A percentile compares a stretch with the other conserved stretches of the same genome.
phyloP scores from a whole-genome alignment of 2,329 filamentous ascomycete genomes.

The Epichloe glyceriae region DNA sequence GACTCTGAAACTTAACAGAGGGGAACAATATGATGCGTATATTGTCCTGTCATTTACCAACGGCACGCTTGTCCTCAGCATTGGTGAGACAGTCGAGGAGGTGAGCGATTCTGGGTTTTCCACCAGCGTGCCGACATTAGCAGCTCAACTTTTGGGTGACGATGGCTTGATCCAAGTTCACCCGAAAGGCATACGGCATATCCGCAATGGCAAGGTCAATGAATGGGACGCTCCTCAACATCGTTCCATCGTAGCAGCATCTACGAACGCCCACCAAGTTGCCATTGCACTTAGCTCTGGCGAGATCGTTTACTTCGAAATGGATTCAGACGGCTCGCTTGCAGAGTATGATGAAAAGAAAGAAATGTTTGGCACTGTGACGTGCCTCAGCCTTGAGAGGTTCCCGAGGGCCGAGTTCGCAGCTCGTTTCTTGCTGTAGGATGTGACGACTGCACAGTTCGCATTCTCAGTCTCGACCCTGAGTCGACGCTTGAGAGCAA shows the following conservation, averaged over 20 bases:
- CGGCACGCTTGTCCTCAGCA: slow-evolving; percentile 81
- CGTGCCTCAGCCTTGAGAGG: slow-evolving; percentile 82
- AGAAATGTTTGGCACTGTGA: slow-evolving; percentile 91
- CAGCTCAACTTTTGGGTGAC: slow-evolving; percentile 87
- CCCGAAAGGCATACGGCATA: slow-evolving; percentile 89
- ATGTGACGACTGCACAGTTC: slow-evolving; percentile 91
- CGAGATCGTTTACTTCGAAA: slow-evolving; percentile 96
- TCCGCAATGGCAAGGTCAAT: slow-evolving; percentile 65
- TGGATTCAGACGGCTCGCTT: slow-evolving; percentile 80
- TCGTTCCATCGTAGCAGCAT: slow-evolving; percentile 85
- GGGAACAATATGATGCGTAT: slow-evolving; percentile 82
- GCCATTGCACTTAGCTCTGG: slow-evolving; percentile 89
- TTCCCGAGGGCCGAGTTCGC: slow-evolving; percentile 77
- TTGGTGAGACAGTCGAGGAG: slow-evolving; percentile 93
- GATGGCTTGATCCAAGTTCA: slow-evolving; percentile 90
- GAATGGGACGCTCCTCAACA: slow-evolving; percentile 93
- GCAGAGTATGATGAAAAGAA: slow-evolving; percentile 93
- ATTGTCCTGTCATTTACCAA: slow-evolving; percentile 91
- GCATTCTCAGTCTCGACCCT: slow-evolving; percentile 79
- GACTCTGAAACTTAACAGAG: slow-evolving; percentile 77
- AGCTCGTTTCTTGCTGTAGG: slow-evolving; percentile 93
- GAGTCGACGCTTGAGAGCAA: slow-evolving; percentile 87
- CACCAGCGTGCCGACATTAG: slow-evolving; percentile 75
- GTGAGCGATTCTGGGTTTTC: slow-evolving; percentile 89
- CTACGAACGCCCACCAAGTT: slow-evolving; percentile 87